phyloP scores from a whole-genome alignment of 306 rosid species.

The Clitoria ternatea region DNA sequence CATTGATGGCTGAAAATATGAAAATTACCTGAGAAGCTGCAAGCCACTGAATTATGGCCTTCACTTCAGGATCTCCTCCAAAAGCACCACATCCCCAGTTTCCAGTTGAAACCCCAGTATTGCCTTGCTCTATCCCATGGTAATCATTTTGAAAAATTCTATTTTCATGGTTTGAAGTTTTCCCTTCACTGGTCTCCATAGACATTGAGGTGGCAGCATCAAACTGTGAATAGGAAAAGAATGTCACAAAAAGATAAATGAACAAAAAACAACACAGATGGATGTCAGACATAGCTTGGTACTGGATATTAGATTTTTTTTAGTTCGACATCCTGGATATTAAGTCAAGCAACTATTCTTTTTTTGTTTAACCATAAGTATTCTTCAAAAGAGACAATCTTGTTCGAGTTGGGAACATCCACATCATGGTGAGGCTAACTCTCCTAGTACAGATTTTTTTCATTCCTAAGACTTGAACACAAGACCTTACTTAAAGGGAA shows the following conservation, averaged over 20 bases:
- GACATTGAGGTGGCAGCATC: constrained; percentile 34
- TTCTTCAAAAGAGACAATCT: too few species aligned
- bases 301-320: too few species aligned
- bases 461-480: too few species aligned
- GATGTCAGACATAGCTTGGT: neutral
- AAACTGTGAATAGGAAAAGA: constrained; percentile 29
- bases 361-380: too few species aligned
- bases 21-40: constrained; percentile 89
- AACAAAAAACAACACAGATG: constrained; percentile 9
- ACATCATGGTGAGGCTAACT: too few species aligned
- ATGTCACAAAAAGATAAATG: constrained; percentile 4
- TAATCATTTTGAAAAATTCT: constrained; percentile 30
- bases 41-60: constrained; percentile 88
- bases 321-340: too few species aligned
- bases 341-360: too few species aligned
- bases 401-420: too few species aligned
- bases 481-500: too few species aligned
- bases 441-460: too few species aligned
- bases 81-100: constrained; percentile 99
- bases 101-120: constrained; percentile 80
- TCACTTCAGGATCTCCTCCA: constrained; percentile 94
- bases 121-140: constrained; percentile 20
- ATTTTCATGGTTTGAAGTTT: constrained; percentile 20
- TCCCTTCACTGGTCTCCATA: constrained; percentile 29
- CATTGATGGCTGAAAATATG: constrained; percentile 8